Conservation (phyloP, 805 yeast species). For the Lipomyces lipofer region DNA sequence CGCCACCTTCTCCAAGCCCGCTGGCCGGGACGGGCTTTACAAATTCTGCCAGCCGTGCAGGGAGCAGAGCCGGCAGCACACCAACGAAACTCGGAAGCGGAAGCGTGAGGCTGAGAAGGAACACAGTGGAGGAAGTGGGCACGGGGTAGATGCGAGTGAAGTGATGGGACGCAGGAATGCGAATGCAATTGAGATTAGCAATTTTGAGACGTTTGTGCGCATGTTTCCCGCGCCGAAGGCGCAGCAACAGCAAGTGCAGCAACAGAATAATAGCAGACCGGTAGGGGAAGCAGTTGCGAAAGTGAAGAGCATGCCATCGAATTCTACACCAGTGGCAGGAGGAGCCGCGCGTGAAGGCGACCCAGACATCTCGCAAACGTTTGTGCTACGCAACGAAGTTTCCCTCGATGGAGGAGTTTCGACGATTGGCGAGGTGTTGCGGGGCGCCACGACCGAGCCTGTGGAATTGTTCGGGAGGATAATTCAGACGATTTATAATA, state of each 20-base stretch:
- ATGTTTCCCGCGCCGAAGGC: slow-evolving; percentile 15
- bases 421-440: slow-evolving; percentile 63
- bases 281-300: slow-evolving; percentile 1
- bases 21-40: slow-evolving; percentile 24
- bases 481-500: slow-evolving; percentile 18
- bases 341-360: background rate
- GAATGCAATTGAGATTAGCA: slow-evolving; percentile 5
- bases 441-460: slow-evolving; percentile 48
- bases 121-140: background rate
- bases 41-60: slow-evolving; percentile 27
- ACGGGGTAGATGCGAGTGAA: background rate
- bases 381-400: slow-evolving; percentile 14
- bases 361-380: slow-evolving; percentile 11
- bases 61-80: slow-evolving; percentile 27
- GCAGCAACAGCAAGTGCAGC: no score
- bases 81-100: slow-evolving; percentile 27
- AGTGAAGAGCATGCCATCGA: slow-evolving; percentile 7
- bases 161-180: background rate
- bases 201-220: slow-evolving; percentile 11
- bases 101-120: slow-evolving; percentile 18
- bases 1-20: slow-evolving; percentile 17
- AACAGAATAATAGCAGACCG: no score
- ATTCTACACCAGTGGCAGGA: background rate
- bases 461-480: slow-evolving; percentile 20
- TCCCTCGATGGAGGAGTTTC: slow-evolving; percentile 50